These are phyloP conservation scores for Blastocystis sp. DNA, from an alignment of 352 stramenopile species.

Conservation along the genomic window DNA sequence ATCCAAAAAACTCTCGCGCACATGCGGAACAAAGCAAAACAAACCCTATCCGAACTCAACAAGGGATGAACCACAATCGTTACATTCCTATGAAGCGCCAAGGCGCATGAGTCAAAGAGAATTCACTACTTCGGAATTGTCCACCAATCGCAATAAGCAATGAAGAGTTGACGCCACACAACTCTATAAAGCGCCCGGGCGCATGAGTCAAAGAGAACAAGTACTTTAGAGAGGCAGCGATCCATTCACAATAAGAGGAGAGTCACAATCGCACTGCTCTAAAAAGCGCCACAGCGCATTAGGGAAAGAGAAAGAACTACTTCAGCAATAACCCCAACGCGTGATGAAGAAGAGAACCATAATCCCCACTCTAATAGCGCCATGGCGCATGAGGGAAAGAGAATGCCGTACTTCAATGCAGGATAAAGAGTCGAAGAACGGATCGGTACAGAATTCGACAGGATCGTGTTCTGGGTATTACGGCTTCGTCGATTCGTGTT, in stretches of 20 bases:
- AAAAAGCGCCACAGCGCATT: conserved; percentile 13
- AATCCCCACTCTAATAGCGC: background rate
- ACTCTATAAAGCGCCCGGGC: background rate
- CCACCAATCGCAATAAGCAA: too few species aligned
- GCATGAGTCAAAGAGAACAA: background rate
- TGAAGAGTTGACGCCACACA: background rate
- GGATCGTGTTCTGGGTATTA: too few species aligned
- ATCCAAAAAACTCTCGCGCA: conserved; percentile 68
- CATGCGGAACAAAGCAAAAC: conserved; percentile 35
- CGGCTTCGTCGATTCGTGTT: too few species aligned
- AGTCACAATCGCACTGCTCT: background rate
- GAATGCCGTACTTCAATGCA: background rate
- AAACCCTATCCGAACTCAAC: conserved; percentile 7
- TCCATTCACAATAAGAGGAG: background rate
- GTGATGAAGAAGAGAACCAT: too few species aligned
- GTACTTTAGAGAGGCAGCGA: background rate
- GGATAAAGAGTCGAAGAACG: too few species aligned
- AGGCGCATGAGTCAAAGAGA: conserved; percentile 56
- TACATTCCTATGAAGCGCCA: conserved; percentile 53
- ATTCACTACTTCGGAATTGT: background rate
- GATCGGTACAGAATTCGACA: too few species aligned
- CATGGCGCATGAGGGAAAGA: conserved; percentile 52
- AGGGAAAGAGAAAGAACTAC: conserved; percentile 11
- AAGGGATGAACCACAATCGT: conserved; percentile 27
- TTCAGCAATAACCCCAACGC: too few species aligned